Evolutionary conservation across 1,284 basidiomycete genomes (phyloP).

Genomic region (Phellinidium pouzarii): DNA sequence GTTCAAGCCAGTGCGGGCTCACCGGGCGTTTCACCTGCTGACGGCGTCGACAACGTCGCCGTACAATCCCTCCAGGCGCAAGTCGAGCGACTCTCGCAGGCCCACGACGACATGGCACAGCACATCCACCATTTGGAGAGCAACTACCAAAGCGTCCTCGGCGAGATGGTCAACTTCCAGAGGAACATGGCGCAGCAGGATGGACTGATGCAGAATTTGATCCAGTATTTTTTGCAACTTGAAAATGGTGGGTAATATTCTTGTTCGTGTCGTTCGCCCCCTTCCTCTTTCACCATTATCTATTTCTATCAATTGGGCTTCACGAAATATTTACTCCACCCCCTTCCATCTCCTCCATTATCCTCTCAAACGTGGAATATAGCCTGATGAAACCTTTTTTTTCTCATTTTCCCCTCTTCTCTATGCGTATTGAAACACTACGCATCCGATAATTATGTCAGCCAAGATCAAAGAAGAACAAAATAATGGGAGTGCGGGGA

Average conservation of each 20-base stretch:
- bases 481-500: constrained; percentile 7
- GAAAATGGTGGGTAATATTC: constrained; percentile 47
- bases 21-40: constrained; percentile 23
- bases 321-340: neutral
- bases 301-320: constrained; percentile 3
- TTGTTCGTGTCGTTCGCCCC: neutral
- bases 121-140: constrained; percentile 62
- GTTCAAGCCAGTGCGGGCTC: constrained; percentile 20
- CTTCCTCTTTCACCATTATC: neutral
- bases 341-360: neutral
- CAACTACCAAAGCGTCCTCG: constrained; percentile 72
- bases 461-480: constrained; percentile 25
- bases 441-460: constrained; percentile 10
- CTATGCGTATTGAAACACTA: constrained; percentile 16
- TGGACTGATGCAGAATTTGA: constrained; percentile 73
- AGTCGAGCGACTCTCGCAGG: constrained; percentile 42
- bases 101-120: constrained; percentile 54
- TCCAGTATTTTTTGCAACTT: constrained; percentile 73
- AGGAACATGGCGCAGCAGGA: constrained; percentile 83
- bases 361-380: neutral
- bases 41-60: constrained; percentile 23
- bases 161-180: constrained; percentile 81
- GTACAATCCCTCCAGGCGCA: constrained; percentile 42
- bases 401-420: constrained; percentile 21
- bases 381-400: constrained; percentile 22